phyloP scores from a whole-genome alignment of 140 eudicot genomes.

The Erigeron philadelphicus region DNA sequence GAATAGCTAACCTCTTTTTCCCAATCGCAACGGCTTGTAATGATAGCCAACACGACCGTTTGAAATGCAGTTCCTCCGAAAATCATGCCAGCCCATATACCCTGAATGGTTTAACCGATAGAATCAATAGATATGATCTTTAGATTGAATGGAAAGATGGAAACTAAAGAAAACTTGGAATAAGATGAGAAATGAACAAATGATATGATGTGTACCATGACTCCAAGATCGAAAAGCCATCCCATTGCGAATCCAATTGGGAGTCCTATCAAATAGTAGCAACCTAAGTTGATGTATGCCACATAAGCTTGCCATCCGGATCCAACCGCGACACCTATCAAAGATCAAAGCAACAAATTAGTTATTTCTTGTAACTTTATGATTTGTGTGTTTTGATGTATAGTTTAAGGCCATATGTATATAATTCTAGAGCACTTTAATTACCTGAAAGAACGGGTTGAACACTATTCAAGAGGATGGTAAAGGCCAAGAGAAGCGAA shows the following conservation, averaged over 20 bases:
- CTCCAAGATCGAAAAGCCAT: conserved; percentile 40
- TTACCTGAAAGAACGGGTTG: conserved; percentile 81
- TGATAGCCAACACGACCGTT: conserved; percentile 54
- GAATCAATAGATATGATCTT: neutral
- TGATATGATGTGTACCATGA: conserved; percentile 33
- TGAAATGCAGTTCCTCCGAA: conserved; percentile 89
- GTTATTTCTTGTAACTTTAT: neutral
- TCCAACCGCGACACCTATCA: conserved; percentile 58
- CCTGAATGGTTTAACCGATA: conserved; percentile 28
- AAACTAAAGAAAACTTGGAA: neutral
- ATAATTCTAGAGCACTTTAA: too few species aligned
- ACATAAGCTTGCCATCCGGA: conserved; percentile 63
- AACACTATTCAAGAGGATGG: conserved; percentile 61
- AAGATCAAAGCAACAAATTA: neutral
- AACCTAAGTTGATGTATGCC: conserved; percentile 54
- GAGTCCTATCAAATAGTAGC: conserved; percentile 52
- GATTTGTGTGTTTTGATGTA: too few species aligned
- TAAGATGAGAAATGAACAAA: neutral
- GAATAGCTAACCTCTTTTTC: conserved; percentile 64
- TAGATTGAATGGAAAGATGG: neutral
- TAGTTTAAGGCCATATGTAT: too few species aligned
- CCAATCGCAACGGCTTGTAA: conserved; percentile 77
- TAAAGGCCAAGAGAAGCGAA: conserved; percentile 50
- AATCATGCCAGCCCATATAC: conserved; percentile 98
- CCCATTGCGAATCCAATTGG: conserved; percentile 50